These are phyloP conservation scores for Beauveria scarabaeidicola DNA, from an alignment of 2,329 filamentous ascomycete genomes.

Conservation along the genomic window DNA sequence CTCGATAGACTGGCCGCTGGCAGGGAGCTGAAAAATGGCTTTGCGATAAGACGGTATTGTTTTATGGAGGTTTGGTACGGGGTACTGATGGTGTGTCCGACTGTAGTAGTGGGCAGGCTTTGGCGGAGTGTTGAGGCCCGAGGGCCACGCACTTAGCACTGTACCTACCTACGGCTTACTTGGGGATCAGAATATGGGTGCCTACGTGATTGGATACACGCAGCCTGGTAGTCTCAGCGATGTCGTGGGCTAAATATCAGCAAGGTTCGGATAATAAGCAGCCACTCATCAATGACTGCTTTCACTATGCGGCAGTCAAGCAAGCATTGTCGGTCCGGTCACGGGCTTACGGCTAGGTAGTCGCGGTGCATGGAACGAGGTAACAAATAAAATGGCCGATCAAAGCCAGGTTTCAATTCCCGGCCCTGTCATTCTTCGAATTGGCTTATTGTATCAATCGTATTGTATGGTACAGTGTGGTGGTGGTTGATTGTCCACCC, in stretches of 20 bases:
- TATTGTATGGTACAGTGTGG: constrained; percentile 12
- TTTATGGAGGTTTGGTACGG: constrained; percentile 5
- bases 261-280: background rate
- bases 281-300: background rate
- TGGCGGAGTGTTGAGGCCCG: constrained; percentile 1
- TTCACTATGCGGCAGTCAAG: background rate
- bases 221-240: background rate
- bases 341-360: background rate
- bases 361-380: background rate
- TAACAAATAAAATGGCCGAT: constrained; percentile 1
- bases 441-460: constrained; percentile 12
- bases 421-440: background rate
- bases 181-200: background rate
- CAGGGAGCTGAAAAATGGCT: background rate
- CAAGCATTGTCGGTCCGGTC: background rate
- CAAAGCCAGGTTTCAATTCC: background rate
- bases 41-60: background rate
- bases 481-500: constrained; percentile 1
- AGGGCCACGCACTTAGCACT: background rate
- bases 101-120: background rate
- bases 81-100: background rate
- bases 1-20: background rate
- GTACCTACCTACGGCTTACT: background rate
- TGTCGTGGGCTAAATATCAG: background rate
- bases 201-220: background rate